A percentile compares a stretch with the other conserved stretches of the same genome.
phyloP scores from a whole-genome alignment of 768 basidiomycete genomes.

The Russula brevipes region DNA sequence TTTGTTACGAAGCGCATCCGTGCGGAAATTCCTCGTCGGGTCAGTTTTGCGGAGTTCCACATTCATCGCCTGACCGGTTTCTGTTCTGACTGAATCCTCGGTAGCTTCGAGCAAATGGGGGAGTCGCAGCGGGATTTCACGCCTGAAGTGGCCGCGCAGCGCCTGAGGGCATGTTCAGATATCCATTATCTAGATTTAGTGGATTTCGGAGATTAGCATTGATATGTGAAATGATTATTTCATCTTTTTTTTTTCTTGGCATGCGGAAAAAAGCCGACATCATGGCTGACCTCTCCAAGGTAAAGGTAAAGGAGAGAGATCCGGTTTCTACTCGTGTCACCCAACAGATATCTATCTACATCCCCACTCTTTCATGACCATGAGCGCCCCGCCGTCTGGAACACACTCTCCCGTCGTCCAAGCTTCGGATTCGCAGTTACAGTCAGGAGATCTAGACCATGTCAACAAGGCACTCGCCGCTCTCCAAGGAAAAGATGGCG shows the following conservation, averaged over 20 bases:
- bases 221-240: too few relatives aligned
- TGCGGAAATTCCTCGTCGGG: slow-evolving; percentile 90
- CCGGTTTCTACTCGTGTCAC: too few relatives aligned
- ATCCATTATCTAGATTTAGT: slow-evolving; percentile 51
- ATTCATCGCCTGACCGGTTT: background rate
- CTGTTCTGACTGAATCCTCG: background rate
- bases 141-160: slow-evolving; percentile 76
- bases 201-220: slow-evolving; percentile 12
- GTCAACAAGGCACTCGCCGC: slow-evolving; percentile 8
- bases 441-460: slow-evolving; percentile 9
- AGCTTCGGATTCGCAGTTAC: background rate
- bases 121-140: slow-evolving; percentile 89
- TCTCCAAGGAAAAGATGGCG: slow-evolving; percentile 5
- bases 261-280: too few relatives aligned
- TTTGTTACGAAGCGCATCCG: slow-evolving; percentile 70
- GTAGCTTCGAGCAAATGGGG: slow-evolving; percentile 83
- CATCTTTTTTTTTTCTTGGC: too few relatives aligned
- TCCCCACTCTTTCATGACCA: background rate
- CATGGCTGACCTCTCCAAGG: too few relatives aligned
- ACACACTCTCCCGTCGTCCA: background rate
- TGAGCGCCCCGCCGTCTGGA: slow-evolving; percentile 2
- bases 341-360: too few relatives aligned
- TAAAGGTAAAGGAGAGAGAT: too few relatives aligned
- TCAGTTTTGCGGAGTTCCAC: slow-evolving; percentile 33
- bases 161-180: slow-evolving; percentile 50